Evolutionary conservation across 345 rosid genomes (phyloP).

Genomic region (Tarenaya hassleriana): DNA sequence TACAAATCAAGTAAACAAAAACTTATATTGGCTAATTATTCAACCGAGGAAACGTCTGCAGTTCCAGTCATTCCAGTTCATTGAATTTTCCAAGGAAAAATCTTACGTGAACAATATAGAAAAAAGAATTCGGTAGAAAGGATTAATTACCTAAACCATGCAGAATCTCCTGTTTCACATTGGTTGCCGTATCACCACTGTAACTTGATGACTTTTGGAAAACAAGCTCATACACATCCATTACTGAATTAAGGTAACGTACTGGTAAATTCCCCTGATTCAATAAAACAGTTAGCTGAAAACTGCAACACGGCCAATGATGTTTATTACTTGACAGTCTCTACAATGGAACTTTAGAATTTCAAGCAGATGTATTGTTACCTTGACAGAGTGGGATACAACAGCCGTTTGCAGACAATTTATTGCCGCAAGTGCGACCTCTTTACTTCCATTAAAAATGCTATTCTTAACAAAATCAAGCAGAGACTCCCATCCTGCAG

Average conservation of each 20-base stretch:
- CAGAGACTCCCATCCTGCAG: slow-evolving; percentile 90
- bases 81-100: slow-evolving; percentile 1
- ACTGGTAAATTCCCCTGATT: slow-evolving; percentile 42
- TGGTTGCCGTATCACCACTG: slow-evolving; percentile 47
- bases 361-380: slow-evolving; percentile 25
- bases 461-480: slow-evolving; percentile 67
- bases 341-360: slow-evolving; percentile 4
- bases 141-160: slow-evolving; percentile 72
- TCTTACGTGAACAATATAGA: slow-evolving; percentile 3
- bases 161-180: slow-evolving; percentile 90
- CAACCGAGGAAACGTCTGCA: neutral
- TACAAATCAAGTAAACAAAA: slow-evolving; percentile 17
- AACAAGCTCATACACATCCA: slow-evolving; percentile 75
- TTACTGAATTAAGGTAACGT: slow-evolving; percentile 69
- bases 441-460: slow-evolving; percentile 82
- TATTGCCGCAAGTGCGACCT: slow-evolving; percentile 88
- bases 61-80: slow-evolving; percentile 7
- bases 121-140: slow-evolving; percentile 4
- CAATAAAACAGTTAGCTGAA: neutral
- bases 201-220: slow-evolving; percentile 64
- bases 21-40: slow-evolving; percentile 13
- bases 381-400: slow-evolving; percentile 74
- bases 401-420: slow-evolving; percentile 83
- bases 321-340: neutral
- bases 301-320: slow-evolving; percentile 12